These are phyloP conservation scores for Priceomyces melissophilus DNA, from an alignment of 805 yeast genomes.

Conservation along the genomic window DNA sequence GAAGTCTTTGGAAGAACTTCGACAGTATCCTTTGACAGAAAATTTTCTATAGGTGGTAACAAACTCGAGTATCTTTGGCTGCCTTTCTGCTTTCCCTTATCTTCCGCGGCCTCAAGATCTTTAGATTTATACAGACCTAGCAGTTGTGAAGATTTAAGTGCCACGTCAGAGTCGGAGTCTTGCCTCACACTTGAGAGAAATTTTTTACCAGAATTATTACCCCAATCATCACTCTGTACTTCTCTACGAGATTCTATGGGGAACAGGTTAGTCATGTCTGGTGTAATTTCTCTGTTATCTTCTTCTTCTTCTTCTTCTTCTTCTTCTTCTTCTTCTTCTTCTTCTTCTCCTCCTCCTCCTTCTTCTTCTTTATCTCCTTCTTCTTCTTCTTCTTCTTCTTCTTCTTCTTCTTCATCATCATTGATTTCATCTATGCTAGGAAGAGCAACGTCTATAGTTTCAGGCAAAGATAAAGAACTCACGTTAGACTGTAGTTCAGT, in stretches of 20 bases:
- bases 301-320: conserved; percentile 10
- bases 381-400: conserved; percentile 5
- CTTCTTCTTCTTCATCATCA: conserved; percentile 14
- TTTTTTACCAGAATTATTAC: no score
- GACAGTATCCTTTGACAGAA: no score
- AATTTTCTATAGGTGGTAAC: conserved; percentile 9
- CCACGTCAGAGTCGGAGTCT: no score
- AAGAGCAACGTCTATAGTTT: conserved; percentile 35
- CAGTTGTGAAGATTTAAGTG: no score
- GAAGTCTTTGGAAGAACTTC: no score
- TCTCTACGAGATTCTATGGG: no score
- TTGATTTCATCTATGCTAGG: conserved; percentile 35
- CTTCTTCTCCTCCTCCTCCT: conserved; percentile 4
- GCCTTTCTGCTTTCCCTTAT: background rate
- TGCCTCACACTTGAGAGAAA: no score
- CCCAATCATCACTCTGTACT: no score
- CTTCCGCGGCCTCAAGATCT: background rate
- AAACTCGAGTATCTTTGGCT: conserved; percentile 25
- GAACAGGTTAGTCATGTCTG: no score
- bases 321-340: conserved; percentile 24
- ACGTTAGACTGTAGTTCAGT: conserved; percentile 17
- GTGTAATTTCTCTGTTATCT: background rate
- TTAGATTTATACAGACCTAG: no score
- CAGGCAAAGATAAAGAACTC: conserved; percentile 36
- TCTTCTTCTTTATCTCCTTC: conserved; percentile 27